These are phyloP conservation scores for Papilionanthe hybrid DNA, from an alignment of 116 monocot genomes.

Conservation along the genomic window DNA sequence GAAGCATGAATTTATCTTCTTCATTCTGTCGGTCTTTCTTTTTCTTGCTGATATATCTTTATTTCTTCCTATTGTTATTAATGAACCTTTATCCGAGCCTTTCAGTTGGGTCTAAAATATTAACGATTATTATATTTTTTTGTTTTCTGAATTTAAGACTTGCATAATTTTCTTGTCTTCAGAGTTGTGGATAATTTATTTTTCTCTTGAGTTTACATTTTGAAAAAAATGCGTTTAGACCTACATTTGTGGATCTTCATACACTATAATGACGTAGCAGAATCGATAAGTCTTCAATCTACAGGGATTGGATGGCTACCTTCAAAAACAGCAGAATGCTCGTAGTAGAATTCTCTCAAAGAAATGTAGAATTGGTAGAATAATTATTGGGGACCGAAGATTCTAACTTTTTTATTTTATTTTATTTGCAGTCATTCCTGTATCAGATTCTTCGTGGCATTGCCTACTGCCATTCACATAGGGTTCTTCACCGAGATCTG, in stretches of 20 bases:
- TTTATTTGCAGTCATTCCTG: slow-evolving; percentile 12
- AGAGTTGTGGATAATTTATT: neutral
- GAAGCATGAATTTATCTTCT: neutral
- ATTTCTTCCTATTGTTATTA: neutral
- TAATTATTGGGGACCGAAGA: neutral
- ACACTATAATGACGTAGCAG: neutral
- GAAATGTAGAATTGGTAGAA: neutral
- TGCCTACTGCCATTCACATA: slow-evolving; percentile 32
- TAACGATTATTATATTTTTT: neutral
- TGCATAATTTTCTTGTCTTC: neutral
- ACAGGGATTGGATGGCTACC: neutral
- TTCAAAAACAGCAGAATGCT: neutral
- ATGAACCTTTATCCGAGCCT: neutral
- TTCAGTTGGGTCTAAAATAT: neutral
- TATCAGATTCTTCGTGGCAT: slow-evolving; percentile 29
- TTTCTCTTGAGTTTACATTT: neutral
- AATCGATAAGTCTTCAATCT: neutral
- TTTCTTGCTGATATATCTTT: neutral
- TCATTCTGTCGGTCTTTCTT: neutral
- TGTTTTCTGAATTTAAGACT: neutral
- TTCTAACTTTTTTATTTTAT: neutral
- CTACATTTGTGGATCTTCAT: neutral
- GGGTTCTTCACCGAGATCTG: slow-evolving; percentile 36
- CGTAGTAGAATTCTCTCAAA: neutral
- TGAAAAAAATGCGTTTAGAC: neutral